Base-by-base conservation (phyloP, 1,284 basidiomycete species). In the Abortiporus biennis region DNA sequence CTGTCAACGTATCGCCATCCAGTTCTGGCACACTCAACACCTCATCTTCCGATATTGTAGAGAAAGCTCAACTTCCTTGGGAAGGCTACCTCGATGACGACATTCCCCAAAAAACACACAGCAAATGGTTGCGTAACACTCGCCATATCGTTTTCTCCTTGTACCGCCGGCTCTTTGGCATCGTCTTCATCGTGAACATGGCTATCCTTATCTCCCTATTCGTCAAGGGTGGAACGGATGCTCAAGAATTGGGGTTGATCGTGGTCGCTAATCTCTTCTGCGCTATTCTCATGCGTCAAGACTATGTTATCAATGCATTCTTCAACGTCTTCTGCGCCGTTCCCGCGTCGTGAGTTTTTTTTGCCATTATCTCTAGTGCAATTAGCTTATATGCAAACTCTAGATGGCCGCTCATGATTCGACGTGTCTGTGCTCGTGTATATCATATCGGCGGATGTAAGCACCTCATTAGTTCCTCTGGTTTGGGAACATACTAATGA, bases 231-330 rank as follows among this genome's bases (percentile, higher is more conserved):
- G 61, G 51, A 11, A 53, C 65, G n/a, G 66, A 70, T 49, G 64
- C 76, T 3, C 60, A 69, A 36, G 55, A 70, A 31, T 59, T 78
- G 12, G 73, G 69, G 15, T 61, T 70, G 25, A 66, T 74, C 45
- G 71, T 74, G 17, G 62, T 76, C 16, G 62, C 71, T 6, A 78
- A 79, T 47, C 57, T 78, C 12, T 74, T 76, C 50, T 68, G 65
- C 37, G 69, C 74, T 6, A 71, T 79, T 40, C 58, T 78, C n/a
- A 76, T 80, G 71, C 69, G 76, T 20, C 76, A 79, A 55, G 76
- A 78, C 55, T 73, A 78, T 47, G 71, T 79, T 19, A 69, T 78
- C 50, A 76, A 79, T 48, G 61, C 66, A 1, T 74, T 78, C 54
- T 78, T 76, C 62, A 69, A 66, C 23, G 58, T 73, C 6, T 71